Evolutionary conservation across 2,329 filamentous ascomycete genomes (phyloP), one percentile per base, ranked within the genome.

Genomic region (Berkeleyomyces rouxiae): DNA sequence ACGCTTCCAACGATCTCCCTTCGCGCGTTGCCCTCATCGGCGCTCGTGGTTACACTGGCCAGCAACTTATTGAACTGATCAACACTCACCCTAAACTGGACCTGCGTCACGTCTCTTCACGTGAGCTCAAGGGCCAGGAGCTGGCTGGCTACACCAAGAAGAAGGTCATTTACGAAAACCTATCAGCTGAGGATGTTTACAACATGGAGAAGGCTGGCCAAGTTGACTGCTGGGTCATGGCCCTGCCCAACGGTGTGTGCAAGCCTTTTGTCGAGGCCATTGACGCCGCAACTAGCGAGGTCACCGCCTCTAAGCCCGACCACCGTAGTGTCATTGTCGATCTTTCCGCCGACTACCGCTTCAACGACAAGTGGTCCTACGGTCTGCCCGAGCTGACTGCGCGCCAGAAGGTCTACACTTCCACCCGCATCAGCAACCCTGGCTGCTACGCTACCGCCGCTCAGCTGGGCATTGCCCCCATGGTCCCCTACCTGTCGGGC

Each of bases 201-300:
- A 81, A 84, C 64, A 89, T 97, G 82, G 88, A 93, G 66, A 85
- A 87, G 71, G 83, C 86, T 40, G 87, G 88, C 60, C 83, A 91
- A 69, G 85, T 97, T 59, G 92, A 97, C 76, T 93, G 88, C 75
- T 97, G 91, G 91, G 88, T 97, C 53, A 93, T 97, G 88, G 93
- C 93, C 43, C 83, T 97, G 39, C 93, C 92, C 53, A 99, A 97
- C 70, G 88, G 89, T 65, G 90, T 96, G 59, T 96, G 90, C 82
- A 88, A 90, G 76, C 91, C 93, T 0, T 99, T 87, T 68, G 87
- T 97, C 7, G 89, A 97, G 67, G 92, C 92, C 6, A 82, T 97
- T 61, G 59, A 63, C 23, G 59, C 53, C 6, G 64, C 76, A 59
- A 72, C 76, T 61, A 66, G 67, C 33, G 61, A 62, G 10, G 40